phyloP scores from a whole-genome alignment of 1,284 basidiomycete genomes.

The Sutorius eximius region DNA sequence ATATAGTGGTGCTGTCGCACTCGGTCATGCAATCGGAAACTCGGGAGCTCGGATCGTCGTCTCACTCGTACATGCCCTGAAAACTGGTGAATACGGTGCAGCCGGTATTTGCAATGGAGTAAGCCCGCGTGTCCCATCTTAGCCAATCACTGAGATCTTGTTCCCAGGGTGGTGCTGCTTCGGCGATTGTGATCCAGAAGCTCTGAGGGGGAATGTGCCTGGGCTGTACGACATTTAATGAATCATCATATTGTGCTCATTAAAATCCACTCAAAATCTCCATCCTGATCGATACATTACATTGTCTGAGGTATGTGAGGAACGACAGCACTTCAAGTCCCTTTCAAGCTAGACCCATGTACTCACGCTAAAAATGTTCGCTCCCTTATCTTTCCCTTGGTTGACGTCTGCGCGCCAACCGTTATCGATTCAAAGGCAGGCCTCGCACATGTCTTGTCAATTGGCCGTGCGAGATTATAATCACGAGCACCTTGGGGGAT shows the following conservation, averaged over 20 bases:
- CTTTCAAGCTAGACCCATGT: slow-evolving; percentile 2
- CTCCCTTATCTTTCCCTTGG: slow-evolving; percentile 21
- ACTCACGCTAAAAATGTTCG: slow-evolving; percentile 10
- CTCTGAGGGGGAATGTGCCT: slow-evolving; percentile 50
- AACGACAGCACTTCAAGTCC: not conserved
- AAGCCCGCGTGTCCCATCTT: slow-evolving; percentile 36
- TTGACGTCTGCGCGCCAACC: not conserved
- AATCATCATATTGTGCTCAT: slow-evolving; percentile 14
- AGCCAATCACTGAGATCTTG: slow-evolving; percentile 15
- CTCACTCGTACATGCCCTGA: slow-evolving; percentile 87
- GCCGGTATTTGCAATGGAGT: slow-evolving; percentile 98
- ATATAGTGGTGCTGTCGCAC: slow-evolving; percentile 83
- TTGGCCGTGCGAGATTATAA: slow-evolving; percentile 7
- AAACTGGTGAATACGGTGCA: slow-evolving; percentile 95
- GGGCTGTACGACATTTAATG: slow-evolving; percentile 22
- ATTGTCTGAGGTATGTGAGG: slow-evolving; percentile 16
- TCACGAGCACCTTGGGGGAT: slow-evolving; percentile 8
- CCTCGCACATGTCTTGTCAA: not conserved
- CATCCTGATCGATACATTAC: slow-evolving; percentile 1
- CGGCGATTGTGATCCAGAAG: slow-evolving; percentile 87
- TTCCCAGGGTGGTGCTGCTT: slow-evolving; percentile 85
- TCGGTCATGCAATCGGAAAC: slow-evolving; percentile 95
- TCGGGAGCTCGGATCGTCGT: slow-evolving; percentile 96
- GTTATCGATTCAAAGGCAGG: slow-evolving; percentile 13
- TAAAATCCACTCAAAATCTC: slow-evolving; percentile 4